A percentile compares a stretch with the other conserved stretches of the same genome.
phyloP scores from a whole-genome alignment of 768 basidiomycete genomes.

The Lyophyllum decastes region DNA sequence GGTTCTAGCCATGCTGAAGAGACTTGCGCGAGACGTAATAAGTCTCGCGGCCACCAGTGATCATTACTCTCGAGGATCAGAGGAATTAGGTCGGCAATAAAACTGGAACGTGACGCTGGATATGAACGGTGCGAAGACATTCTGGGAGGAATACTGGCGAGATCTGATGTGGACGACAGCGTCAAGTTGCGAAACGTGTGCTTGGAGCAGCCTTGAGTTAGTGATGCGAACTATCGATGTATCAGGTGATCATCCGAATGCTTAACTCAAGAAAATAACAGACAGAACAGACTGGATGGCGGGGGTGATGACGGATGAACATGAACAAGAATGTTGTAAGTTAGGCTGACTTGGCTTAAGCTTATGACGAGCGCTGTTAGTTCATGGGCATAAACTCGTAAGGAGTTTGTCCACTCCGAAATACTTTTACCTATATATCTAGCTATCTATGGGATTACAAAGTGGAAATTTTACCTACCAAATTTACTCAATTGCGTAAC shows the following conservation, averaged over 20 bases:
- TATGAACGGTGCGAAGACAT: background rate
- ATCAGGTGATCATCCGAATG: slow-evolving; percentile 1
- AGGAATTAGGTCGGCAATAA: slow-evolving; percentile 54
- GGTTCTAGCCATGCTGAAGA: slow-evolving; percentile 49
- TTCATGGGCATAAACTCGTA: too few relatives aligned
- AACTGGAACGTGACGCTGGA: slow-evolving; percentile 8
- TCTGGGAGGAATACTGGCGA: background rate
- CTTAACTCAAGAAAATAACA: background rate
- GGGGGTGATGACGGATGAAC: too few relatives aligned
- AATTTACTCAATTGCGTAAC: too few relatives aligned
- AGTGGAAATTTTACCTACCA: too few relatives aligned
- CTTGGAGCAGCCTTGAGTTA: background rate
- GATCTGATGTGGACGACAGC: background rate
- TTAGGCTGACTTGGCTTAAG: too few relatives aligned
- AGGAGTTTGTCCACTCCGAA: too few relatives aligned
- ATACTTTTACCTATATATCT: too few relatives aligned
- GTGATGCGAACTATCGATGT: background rate
- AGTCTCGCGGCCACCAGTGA: slow-evolving; percentile 58
- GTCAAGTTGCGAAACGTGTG: background rate
- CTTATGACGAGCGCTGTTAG: too few relatives aligned
- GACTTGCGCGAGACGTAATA: slow-evolving; percentile 47
- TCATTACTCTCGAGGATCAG: slow-evolving; percentile 49
- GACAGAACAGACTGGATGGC: too few relatives aligned
- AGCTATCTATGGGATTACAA: too few relatives aligned
- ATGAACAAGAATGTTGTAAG: too few relatives aligned